Percentiles rank a stretch among this genome's conserved stretches.
Evolutionary conservation across 306 rosid species (phyloP).

Genomic region (Lotus japonicus): DNA sequence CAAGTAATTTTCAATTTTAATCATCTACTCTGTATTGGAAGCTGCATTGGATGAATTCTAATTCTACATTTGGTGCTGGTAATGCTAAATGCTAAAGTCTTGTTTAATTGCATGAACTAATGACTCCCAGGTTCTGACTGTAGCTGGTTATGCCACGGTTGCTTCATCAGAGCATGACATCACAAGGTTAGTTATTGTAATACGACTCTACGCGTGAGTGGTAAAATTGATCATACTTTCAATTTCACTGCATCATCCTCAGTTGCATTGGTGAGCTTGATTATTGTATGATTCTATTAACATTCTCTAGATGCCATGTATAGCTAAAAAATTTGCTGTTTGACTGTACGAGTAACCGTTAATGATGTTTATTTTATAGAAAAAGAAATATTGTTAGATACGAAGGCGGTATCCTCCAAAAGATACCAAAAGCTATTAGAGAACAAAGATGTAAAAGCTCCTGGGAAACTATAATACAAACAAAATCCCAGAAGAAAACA

Average conservation of each 20-base stretch:
- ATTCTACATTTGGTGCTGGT: not conserved
- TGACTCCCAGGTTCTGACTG: conserved; percentile 58
- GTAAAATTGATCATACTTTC: conserved; percentile 2
- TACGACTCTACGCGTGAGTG: not conserved
- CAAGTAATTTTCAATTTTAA: not conserved
- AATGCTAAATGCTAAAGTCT: conserved; percentile 4
- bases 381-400: not conserved
- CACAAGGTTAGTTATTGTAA: conserved; percentile 48
- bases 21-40: conserved; percentile 1
- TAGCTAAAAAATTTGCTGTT: not conserved
- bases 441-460: not conserved
- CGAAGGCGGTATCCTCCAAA: not conserved
- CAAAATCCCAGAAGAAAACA: not conserved
- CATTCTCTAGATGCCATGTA: not conserved
- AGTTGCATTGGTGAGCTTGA: not conserved
- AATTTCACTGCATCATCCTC: not conserved
- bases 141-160: conserved; percentile 61
- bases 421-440: not conserved
- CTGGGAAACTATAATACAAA: not conserved
- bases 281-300: not conserved
- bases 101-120: not conserved
- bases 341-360: not conserved
- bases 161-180: conserved; percentile 49
- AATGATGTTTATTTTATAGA: not conserved
- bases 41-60: conserved; percentile 3